These are phyloP conservation scores for Globisporangium sylvaticum DNA, from an alignment of 352 stramenopile genomes.

Conservation along the genomic window DNA sequence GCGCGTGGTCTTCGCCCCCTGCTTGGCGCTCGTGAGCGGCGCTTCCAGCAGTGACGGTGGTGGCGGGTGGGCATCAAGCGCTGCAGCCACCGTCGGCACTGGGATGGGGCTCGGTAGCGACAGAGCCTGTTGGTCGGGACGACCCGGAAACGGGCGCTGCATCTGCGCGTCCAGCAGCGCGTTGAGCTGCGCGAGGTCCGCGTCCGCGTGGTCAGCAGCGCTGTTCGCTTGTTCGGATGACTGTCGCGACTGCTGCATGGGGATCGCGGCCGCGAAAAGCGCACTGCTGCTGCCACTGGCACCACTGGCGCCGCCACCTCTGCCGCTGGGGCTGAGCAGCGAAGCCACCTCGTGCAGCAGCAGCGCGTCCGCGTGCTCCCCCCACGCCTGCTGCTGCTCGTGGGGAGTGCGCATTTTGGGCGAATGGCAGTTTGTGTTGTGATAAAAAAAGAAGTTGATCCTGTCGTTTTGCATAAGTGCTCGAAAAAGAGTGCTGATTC, in stretches of 20 bases:
- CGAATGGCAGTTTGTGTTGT: neutral
- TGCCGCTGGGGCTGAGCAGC: slow-evolving; percentile 1
- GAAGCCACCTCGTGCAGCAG: slow-evolving; percentile 11
- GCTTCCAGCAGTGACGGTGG: neutral
- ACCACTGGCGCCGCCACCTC: neutral
- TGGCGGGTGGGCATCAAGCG: neutral
- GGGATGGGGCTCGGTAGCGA: neutral
- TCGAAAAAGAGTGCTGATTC: neutral
- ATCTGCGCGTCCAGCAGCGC: slow-evolving; percentile 1
- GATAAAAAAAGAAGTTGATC: neutral
- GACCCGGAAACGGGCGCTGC: neutral
- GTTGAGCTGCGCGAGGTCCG: slow-evolving; percentile 8
- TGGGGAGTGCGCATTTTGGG: too few relatives aligned
- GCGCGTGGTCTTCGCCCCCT: slow-evolving; percentile 8
- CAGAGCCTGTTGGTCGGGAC: neutral
- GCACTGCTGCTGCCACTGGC: neutral
- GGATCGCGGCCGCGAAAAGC: neutral
- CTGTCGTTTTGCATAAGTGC: neutral
- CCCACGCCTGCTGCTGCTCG: slow-evolving; percentile 5
- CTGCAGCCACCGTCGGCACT: neutral
- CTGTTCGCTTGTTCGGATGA: neutral
- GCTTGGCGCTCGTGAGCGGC: neutral
- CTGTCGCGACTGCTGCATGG: neutral
- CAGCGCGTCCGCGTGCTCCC: neutral
- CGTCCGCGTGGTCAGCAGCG: slow-evolving; percentile 10